These are phyloP conservation scores for Pterocarpus santalinus DNA, from an alignment of 306 rosid species.

Conservation along the genomic window DNA sequence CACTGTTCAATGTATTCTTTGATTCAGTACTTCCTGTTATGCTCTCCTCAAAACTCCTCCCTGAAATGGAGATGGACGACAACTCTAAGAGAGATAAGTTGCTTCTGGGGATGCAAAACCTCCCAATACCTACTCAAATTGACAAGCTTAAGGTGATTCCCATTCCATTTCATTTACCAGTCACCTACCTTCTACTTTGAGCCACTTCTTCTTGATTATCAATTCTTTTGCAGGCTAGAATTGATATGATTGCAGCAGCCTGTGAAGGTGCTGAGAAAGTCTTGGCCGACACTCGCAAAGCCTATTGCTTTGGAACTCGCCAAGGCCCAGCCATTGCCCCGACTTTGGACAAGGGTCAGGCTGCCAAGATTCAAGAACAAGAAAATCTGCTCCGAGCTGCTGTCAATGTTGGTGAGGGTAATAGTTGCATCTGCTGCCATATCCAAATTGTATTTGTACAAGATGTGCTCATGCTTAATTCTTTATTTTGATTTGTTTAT, in stretches of 20 bases:
- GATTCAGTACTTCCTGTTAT: slow-evolving; percentile 82
- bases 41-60: slow-evolving; percentile 86
- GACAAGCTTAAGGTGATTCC: slow-evolving; percentile 75
- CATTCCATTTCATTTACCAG: slow-evolving; percentile 10
- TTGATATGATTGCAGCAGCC: slow-evolving; percentile 90
- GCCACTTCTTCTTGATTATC: neutral
- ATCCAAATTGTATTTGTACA: neutral
- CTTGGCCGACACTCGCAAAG: slow-evolving; percentile 93
- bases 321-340: slow-evolving; percentile 84
- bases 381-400: slow-evolving; percentile 92
- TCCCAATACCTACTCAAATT: slow-evolving; percentile 75
- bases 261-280: slow-evolving; percentile 96
- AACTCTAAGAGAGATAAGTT: slow-evolving; percentile 74
- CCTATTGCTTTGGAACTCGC: slow-evolving; percentile 87
- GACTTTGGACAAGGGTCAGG: slow-evolving; percentile 92
- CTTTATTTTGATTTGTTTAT: neutral
- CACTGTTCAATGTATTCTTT: neutral
- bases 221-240: slow-evolving; percentile 66
- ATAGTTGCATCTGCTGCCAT: slow-evolving; percentile 8
- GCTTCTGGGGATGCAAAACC: slow-evolving; percentile 89
- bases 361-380: slow-evolving; percentile 93
- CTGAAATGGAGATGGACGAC: slow-evolving; percentile 94
- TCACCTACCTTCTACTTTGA: neutral
- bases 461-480: neutral
- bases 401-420: slow-evolving; percentile 85